These are phyloP conservation scores for Cokeromyces recurvatus DNA, from an alignment of 371 early-diverging fungal genomes.

Conservation along the genomic window DNA sequence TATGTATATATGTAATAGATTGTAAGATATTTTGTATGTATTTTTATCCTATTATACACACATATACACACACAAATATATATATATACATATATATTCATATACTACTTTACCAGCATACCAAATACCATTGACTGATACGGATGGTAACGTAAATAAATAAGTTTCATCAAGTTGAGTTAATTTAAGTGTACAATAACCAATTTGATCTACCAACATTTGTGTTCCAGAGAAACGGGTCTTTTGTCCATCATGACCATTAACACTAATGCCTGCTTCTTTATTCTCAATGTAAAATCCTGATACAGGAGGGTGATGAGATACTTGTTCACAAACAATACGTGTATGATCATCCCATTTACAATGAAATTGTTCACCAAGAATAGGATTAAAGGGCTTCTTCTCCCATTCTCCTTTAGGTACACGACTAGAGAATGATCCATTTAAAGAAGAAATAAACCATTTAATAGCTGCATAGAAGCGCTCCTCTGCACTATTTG, in stretches of 20 bases:
- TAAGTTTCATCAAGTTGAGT: conserved; percentile 60
- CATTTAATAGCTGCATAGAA: conserved; percentile 69
- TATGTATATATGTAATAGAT: too few relatives aligned
- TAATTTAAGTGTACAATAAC: conserved; percentile 61
- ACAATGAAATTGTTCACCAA: conserved; percentile 77
- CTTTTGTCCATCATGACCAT: conserved; percentile 81
- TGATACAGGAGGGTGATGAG: conserved; percentile 78
- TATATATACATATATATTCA: conserved; percentile 13
- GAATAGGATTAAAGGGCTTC: conserved; percentile 85
- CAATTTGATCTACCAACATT: conserved; percentile 77
- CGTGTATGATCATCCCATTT: conserved; percentile 65
- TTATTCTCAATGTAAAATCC: conserved; percentile 69
- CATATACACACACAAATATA: too few relatives aligned
- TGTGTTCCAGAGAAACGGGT: conserved; percentile 73
- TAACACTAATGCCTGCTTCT: conserved; percentile 61
- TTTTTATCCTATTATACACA: too few relatives aligned
- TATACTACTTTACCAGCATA: conserved; percentile 68
- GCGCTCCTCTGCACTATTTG: conserved; percentile 61
- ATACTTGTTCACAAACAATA: conserved; percentile 71
- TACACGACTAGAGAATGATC: conserved; percentile 63
- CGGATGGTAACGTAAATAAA: conserved; percentile 70
- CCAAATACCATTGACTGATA: conserved; percentile 76
- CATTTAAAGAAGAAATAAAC: conserved; percentile 77
- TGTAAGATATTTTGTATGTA: too few relatives aligned
- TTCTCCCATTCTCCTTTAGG: conserved; percentile 75